A percentile compares a stretch with the other conserved stretches of the same genome.
phyloP scores from a whole-genome alignment of 768 basidiomycete species.

The Termitomyces sp. region DNA sequence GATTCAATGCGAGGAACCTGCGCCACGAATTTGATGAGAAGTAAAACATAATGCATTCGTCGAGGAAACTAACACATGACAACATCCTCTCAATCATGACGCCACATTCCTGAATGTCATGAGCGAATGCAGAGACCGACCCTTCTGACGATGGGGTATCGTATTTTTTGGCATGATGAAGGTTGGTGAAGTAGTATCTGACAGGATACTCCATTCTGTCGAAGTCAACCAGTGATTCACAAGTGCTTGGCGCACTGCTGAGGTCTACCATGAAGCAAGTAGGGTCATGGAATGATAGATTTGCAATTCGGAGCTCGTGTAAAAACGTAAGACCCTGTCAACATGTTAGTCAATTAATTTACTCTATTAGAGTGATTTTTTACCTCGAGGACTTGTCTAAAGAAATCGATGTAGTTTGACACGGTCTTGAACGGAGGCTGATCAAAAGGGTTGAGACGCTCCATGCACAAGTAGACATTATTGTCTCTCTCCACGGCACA shows the following conservation, averaged over 20 bases:
- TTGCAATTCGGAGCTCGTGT: constrained; percentile 39
- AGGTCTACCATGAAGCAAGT: constrained; percentile 38
- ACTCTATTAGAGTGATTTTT: not conserved
- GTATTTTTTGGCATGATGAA: constrained; percentile 20
- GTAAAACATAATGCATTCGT: not conserved
- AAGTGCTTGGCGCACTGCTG: constrained; percentile 24
- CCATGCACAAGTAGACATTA: constrained; percentile 37
- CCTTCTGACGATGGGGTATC: constrained; percentile 8
- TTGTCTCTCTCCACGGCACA: constrained; percentile 37
- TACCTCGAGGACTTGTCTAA: constrained; percentile 46
- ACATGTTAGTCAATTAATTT: not conserved
- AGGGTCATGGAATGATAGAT: constrained; percentile 28
- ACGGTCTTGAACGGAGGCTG: constrained; percentile 40
- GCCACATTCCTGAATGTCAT: constrained; percentile 37
- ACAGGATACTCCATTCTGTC: constrained; percentile 19
- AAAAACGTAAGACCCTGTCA: constrained; percentile 41
- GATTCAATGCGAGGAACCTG: constrained; percentile 35
- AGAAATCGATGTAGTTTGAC: constrained; percentile 45
- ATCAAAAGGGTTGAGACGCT: constrained; percentile 38
- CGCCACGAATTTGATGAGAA: not conserved
- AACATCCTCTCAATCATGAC: constrained; percentile 30
- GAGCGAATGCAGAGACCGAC: constrained; percentile 19
- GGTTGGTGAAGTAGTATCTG: constrained; percentile 24
- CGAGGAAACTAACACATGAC: constrained; percentile 22
- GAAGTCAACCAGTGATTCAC: constrained; percentile 10